phyloP scores from a whole-genome alignment of 2,329 filamentous ascomycete genomes.

The Onygenales sp. region DNA sequence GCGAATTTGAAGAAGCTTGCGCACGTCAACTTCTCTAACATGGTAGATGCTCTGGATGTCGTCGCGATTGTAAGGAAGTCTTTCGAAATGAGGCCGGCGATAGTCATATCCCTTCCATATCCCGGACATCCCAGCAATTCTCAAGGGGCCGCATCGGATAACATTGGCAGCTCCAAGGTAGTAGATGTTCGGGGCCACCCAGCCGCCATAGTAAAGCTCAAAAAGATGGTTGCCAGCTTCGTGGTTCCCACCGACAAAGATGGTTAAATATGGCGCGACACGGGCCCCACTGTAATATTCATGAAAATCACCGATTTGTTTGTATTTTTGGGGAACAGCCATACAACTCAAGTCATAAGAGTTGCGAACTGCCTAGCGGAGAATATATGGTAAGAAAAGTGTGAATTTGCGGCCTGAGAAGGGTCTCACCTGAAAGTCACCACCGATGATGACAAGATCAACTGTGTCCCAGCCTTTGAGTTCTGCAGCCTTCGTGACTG shows the following conservation, averaged over 20 bases:
- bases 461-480: slow-evolving; percentile 69
- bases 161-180: slow-evolving; percentile 92
- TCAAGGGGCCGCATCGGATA: slow-evolving; percentile 68
- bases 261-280: slow-evolving; percentile 74
- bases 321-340: slow-evolving; percentile 82
- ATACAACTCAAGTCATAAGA: slow-evolving; percentile 78
- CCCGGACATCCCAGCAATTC: slow-evolving; percentile 82
- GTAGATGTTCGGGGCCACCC: slow-evolving; percentile 95
- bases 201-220: slow-evolving; percentile 93
- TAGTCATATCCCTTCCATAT: slow-evolving; percentile 95
- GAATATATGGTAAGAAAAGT: slow-evolving; percentile 4
- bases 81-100: slow-evolving; percentile 70
- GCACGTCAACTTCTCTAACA: slow-evolving; percentile 78
- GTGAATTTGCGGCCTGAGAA: neutral
- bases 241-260: slow-evolving; percentile 93
- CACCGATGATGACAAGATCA: slow-evolving; percentile 87
- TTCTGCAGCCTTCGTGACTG: slow-evolving; percentile 59
- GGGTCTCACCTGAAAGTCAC: slow-evolving; percentile 71
- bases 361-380: slow-evolving; percentile 70
- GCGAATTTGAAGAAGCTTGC: slow-evolving; percentile 75
- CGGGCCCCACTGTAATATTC: slow-evolving; percentile 79
- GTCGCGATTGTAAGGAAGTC: slow-evolving; percentile 68
- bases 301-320: slow-evolving; percentile 81
- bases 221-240: slow-evolving; percentile 84
- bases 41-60: slow-evolving; percentile 83